Conservation (phyloP, 139 green algal species). For the Penium margaritaceum region DNA sequence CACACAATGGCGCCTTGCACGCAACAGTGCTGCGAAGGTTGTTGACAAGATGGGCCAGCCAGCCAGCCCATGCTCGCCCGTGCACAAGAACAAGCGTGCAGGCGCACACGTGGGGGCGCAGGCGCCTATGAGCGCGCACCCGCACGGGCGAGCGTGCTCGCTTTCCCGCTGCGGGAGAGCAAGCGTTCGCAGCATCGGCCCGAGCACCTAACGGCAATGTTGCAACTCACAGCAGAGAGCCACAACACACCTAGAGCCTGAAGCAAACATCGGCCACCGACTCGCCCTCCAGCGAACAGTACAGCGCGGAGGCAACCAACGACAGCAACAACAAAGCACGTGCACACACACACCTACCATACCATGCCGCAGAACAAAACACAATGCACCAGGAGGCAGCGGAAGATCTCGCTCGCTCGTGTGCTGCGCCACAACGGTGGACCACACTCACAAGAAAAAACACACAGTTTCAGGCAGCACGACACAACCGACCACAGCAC, state of each 20-base stretch:
- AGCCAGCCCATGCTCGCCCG: no score
- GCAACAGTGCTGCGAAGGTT: conserved; percentile 10
- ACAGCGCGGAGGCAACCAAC: background rate
- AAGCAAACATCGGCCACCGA: no score
- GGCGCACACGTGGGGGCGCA: no score
- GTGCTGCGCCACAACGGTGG: conserved; percentile 5
- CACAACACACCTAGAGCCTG: background rate
- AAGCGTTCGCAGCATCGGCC: no score
- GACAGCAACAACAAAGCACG: background rate
- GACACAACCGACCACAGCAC: no score
- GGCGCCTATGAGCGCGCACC: no score
- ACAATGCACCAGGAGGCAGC: background rate
- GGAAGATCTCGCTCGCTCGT: conserved; percentile 7
- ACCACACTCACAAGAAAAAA: background rate
- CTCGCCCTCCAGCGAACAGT: background rate
- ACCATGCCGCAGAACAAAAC: background rate
- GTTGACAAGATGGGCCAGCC: background rate
- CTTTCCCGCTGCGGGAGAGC: no score
- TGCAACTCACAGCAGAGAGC: background rate
- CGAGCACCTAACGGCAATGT: no score
- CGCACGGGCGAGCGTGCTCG: no score
- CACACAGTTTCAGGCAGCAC: no score
- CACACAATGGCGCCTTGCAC: no score
- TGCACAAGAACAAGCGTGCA: no score
- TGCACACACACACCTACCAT: background rate